Conservation (phyloP, 495 filamentous ascomycete species). For the Terfezia claveryi region DNA sequence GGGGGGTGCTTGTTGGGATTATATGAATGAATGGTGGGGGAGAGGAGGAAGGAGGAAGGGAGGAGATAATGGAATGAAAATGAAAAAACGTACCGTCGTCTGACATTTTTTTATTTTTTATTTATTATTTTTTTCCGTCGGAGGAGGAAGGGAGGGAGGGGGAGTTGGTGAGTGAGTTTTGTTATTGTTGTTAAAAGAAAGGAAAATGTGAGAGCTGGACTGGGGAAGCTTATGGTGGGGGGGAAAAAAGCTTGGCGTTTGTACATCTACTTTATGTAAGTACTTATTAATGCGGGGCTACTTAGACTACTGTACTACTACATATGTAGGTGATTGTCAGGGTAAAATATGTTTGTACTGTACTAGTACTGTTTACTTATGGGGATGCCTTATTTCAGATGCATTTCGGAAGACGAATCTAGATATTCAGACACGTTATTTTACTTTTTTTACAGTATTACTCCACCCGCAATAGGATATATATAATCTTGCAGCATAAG, state of each 20-base stretch:
- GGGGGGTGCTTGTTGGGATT: too few species aligned
- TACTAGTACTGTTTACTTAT: not conserved
- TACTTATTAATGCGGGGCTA: not conserved
- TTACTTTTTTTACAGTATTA: too few species aligned
- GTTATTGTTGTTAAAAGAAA: too few species aligned
- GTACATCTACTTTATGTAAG: too few species aligned
- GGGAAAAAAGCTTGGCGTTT: too few species aligned
- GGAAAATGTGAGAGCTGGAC: too few species aligned
- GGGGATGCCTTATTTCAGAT: not conserved
- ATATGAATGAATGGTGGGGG: not conserved
- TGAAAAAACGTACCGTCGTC: not conserved
- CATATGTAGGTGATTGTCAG: not conserved
- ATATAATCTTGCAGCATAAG: conserved; percentile 21
- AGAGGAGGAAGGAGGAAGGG: not conserved
- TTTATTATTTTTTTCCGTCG: too few species aligned
- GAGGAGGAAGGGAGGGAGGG: not conserved
- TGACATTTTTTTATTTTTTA: not conserved
- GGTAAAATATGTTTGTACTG: not conserved
- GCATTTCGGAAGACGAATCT: not conserved
- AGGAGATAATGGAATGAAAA: not conserved
- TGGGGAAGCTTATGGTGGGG: too few species aligned
- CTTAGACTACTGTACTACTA: too few species aligned
- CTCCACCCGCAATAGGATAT: conserved; percentile 1
- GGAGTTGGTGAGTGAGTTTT: not conserved
- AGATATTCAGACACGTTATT: too few species aligned